These are phyloP conservation scores for Gigaspora rosea DNA, from an alignment of 192 early-diverging fungal genomes.

Conservation along the genomic window DNA sequence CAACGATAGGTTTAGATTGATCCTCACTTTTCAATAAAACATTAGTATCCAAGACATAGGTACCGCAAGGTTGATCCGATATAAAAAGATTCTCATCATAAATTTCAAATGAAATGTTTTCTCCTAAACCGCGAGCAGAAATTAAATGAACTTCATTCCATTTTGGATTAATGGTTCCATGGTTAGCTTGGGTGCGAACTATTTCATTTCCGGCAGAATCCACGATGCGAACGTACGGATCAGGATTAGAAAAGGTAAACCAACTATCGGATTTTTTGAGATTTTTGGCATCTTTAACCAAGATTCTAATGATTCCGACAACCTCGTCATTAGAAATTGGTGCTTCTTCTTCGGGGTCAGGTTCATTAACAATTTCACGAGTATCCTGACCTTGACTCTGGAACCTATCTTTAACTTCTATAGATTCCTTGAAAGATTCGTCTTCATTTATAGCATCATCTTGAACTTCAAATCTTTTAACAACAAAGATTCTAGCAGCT, in stretches of 20 bases:
- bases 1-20: not conserved
- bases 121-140: slow-evolving; percentile 4
- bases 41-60: not conserved
- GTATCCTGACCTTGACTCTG: too few species aligned
- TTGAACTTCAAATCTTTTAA: slow-evolving; percentile 21
- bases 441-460: not conserved
- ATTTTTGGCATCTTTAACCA: not conserved
- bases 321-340: not conserved
- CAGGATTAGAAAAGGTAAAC: not conserved
- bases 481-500: slow-evolving; percentile 8
- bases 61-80: slow-evolving; percentile 8
- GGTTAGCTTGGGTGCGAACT: not conserved
- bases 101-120: slow-evolving; percentile 25
- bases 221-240: slow-evolving; percentile 26
- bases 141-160: slow-evolving; percentile 27
- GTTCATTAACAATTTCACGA: too few species aligned
- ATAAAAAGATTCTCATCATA: slow-evolving; percentile 12
- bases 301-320: slow-evolving; percentile 19
- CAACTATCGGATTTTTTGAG: not conserved
- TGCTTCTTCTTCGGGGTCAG: too few species aligned
- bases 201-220: slow-evolving; percentile 7
- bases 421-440: not conserved
- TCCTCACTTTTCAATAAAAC: slow-evolving; percentile 2
- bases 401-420: not conserved
- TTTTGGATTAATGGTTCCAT: not conserved